phyloP scores from a whole-genome alignment of 2,329 filamentous ascomycete species.

The Ampelomyces quisqualis region DNA sequence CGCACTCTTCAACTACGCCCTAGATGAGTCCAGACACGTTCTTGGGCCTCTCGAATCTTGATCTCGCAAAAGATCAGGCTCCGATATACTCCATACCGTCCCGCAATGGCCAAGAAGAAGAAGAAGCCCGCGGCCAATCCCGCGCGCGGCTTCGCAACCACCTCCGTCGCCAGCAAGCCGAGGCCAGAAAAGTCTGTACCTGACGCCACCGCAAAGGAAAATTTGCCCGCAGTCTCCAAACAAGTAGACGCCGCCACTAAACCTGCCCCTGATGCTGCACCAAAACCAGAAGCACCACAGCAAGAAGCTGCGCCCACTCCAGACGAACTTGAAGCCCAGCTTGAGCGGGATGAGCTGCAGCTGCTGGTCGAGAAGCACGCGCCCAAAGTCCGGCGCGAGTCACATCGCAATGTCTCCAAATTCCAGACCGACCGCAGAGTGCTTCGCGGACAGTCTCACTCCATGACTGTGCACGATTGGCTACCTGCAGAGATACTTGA shows the following conservation, averaged over 20 bases:
- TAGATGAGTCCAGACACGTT: conserved; percentile 35
- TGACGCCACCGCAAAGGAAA: conserved; percentile 21
- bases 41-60: conserved; percentile 32
- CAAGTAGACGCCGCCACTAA: conserved; percentile 13
- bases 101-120: conserved; percentile 96
- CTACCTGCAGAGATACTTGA: conserved; percentile 76
- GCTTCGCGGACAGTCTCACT: conserved; percentile 74
- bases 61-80: conserved; percentile 40
- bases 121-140: conserved; percentile 87
- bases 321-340: conserved; percentile 84
- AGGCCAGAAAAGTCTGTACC: conserved; percentile 49
- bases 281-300: conserved; percentile 22
- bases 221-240: conserved; percentile 13
- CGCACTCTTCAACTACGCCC: conserved; percentile 21
- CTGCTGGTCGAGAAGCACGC: conserved; percentile 81
- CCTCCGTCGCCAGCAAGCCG: conserved; percentile 80
- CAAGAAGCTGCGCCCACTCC: conserved; percentile 60
- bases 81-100: conserved; percentile 42
- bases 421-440: conserved; percentile 84
- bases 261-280: conserved; percentile 5
- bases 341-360: conserved; percentile 90
- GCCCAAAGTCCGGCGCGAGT: conserved; percentile 75
- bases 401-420: conserved; percentile 71
- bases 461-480: conserved; percentile 74
- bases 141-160: conserved; percentile 89